Percentiles rank a stretch among this genome's conserved stretches.
phyloP scores from a whole-genome alignment of 306 rosid species.

The Malus domestica region ASM211411v1 NC_041799.1:34161001-34161500 shows the following conservation, averaged over 20 bases:
- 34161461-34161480: slow-evolving; percentile 70
- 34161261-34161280: neutral
- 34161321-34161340: neutral
- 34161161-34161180: neutral
- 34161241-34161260: neutral
- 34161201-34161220: neutral
- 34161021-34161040: neutral
- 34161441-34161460: neutral
- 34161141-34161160: neutral
- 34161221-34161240: neutral
- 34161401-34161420: neutral
- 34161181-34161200: neutral
- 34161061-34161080: neutral
- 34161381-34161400: neutral
- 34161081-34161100: too few species aligned
- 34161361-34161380: neutral
- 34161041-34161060: neutral
- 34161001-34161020: neutral
- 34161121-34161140: neutral
- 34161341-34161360: neutral
- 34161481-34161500: slow-evolving; percentile 65
- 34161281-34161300: neutral
- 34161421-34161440: neutral
- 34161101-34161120: neutral
- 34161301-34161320: neutral